Percentiles rank a stretch among this genome's conserved stretches.
phyloP scores from a whole-genome alignment of 1,139 yeast species.

The Yamadazyma dushanensis region DNA sequence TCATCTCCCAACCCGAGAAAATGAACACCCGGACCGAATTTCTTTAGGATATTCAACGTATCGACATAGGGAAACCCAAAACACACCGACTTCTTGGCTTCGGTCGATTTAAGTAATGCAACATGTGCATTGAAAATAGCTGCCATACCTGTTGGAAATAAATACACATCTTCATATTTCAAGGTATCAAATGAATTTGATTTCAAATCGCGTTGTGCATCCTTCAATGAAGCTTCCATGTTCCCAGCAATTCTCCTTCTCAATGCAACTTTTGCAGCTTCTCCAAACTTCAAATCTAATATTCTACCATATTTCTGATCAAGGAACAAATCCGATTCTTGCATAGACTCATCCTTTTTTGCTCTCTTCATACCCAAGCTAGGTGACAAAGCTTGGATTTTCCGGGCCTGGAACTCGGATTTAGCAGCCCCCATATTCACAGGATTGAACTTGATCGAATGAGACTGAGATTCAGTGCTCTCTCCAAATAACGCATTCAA shows the following conservation, averaged over 20 bases:
- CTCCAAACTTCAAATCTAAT: conserved; percentile 71
- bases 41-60: conserved; percentile 77
- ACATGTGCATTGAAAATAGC: conserved; percentile 83
- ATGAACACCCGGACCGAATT: conserved; percentile 86
- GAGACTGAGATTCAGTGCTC: conserved; percentile 10
- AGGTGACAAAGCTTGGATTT: conserved; percentile 36
- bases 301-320: conserved; percentile 93
- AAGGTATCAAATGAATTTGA: conserved; percentile 19
- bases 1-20: conserved; percentile 86
- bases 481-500: conserved; percentile 57
- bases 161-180: conserved; percentile 67
- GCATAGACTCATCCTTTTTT: conserved; percentile 33
- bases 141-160: conserved; percentile 93
- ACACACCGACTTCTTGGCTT: conserved; percentile 70
- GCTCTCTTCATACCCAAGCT: conserved; percentile 14
- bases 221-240: conserved; percentile 16
- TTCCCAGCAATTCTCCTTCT: conserved; percentile 75
- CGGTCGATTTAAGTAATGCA: conserved; percentile 44
- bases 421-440: conserved; percentile 22
- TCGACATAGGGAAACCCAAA: conserved; percentile 96
- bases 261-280: conserved; percentile 73
- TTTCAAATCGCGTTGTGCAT: conserved; percentile 17
- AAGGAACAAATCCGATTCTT: conserved; percentile 67
- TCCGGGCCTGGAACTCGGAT: conserved; percentile 40
- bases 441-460: conserved; percentile 12